phyloP scores from a whole-genome alignment of 2,329 filamentous ascomycete species.

The Epichloe coenophiala region DNA sequence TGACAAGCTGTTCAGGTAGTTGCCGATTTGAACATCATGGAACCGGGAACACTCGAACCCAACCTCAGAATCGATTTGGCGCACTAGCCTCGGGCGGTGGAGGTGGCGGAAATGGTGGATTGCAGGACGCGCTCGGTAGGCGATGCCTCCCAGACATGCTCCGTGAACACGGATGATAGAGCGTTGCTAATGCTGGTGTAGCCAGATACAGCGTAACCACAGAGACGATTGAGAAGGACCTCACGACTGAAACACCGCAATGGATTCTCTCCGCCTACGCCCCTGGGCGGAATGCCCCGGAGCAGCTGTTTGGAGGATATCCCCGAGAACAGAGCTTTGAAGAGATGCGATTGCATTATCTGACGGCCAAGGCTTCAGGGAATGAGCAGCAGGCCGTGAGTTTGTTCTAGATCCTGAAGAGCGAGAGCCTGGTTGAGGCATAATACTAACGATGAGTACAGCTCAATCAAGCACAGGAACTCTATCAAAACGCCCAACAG shows the following conservation, averaged over 20 bases:
- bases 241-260: slow-evolving; percentile 57
- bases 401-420: slow-evolving; percentile 3
- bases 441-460: slow-evolving; percentile 15
- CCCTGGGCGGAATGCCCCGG: slow-evolving; percentile 61
- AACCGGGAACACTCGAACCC: slow-evolving; percentile 20
- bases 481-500: slow-evolving; percentile 51
- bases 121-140: slow-evolving; percentile 12
- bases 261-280: slow-evolving; percentile 85
- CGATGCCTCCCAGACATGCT: background rate
- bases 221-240: slow-evolving; percentile 49
- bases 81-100: slow-evolving; percentile 22
- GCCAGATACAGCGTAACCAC: slow-evolving; percentile 39
- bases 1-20: slow-evolving; percentile 22
- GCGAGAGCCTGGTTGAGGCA: background rate
- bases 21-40: slow-evolving; percentile 43
- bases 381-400: slow-evolving; percentile 41
- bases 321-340: slow-evolving; percentile 77
- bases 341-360: slow-evolving; percentile 69
- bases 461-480: slow-evolving; percentile 44
- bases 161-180: background rate
- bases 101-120: slow-evolving; percentile 14
- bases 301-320: slow-evolving; percentile 70
- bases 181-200: slow-evolving; percentile 5
- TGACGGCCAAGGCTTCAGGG: slow-evolving; percentile 43
- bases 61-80: slow-evolving; percentile 42